These are phyloP conservation scores for Colletotrichum sp. DNA, from an alignment of 2,329 filamentous ascomycete species.

Conservation along the genomic window DNA sequence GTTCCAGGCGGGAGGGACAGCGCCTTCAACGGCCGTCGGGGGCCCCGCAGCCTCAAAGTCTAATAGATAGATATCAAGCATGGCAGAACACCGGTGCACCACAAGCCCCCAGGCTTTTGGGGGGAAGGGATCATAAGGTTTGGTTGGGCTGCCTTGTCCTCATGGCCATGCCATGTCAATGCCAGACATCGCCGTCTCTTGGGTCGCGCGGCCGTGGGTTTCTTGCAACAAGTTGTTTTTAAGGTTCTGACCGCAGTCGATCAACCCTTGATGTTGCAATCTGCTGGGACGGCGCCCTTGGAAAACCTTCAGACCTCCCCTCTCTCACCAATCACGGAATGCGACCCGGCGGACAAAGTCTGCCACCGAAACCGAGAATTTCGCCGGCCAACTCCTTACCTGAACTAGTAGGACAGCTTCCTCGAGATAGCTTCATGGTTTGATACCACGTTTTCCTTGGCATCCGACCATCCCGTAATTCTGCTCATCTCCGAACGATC, in stretches of 20 bases:
- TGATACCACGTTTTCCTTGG: neutral
- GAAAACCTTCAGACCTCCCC: neutral
- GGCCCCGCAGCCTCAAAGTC: neutral
- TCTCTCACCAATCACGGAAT: neutral
- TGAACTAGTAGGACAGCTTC: neutral
- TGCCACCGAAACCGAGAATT: neutral
- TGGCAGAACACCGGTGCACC: neutral
- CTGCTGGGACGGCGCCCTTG: neutral
- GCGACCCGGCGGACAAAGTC: neutral
- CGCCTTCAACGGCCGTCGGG: neutral
- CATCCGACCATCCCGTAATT: neutral
- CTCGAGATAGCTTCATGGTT: neutral
- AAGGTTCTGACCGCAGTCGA: neutral
- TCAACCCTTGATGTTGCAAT: neutral
- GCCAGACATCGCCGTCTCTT: neutral
- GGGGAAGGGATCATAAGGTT: neutral
- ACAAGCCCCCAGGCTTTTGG: neutral
- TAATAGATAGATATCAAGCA: neutral
- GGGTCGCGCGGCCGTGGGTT: neutral
- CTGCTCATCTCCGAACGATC: neutral
- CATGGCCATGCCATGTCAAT: neutral
- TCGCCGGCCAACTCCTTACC: neutral
- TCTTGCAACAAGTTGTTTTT: neutral
- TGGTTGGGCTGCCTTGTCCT: neutral
- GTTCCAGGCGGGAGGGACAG: neutral